Conservation (phyloP, 768 basidiomycete genomes). For the Auricularia heimuer region DNA sequence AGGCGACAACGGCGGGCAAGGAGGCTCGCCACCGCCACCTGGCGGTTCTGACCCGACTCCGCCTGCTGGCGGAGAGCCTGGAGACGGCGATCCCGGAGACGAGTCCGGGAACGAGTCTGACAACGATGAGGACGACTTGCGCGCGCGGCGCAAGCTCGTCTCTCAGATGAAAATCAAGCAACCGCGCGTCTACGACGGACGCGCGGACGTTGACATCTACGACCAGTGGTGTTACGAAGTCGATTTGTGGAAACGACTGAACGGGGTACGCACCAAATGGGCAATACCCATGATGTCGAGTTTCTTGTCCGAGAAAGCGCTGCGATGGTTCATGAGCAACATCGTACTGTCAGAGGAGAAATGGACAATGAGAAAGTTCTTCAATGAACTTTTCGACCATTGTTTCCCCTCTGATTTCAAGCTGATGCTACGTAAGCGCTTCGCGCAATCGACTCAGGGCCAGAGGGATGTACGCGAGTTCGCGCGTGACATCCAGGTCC, state of each 20-base stretch:
- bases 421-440: slow-evolving; percentile 17
- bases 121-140: not conserved
- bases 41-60: too few relatives aligned
- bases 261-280: not conserved
- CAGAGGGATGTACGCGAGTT: slow-evolving; percentile 22
- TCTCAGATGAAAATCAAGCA: slow-evolving; percentile 3
- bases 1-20: too few relatives aligned
- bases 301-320: slow-evolving; percentile 23
- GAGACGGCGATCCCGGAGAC: too few relatives aligned
- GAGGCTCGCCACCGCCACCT: too few relatives aligned
- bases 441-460: slow-evolving; percentile 17
- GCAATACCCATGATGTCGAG: not conserved
- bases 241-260: not conserved
- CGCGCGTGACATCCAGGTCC: slow-evolving; percentile 24
- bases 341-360: slow-evolving; percentile 17
- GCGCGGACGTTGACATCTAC: not conserved
- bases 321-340: slow-evolving; percentile 24
- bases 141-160: not conserved
- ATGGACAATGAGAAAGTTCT: slow-evolving; percentile 24
- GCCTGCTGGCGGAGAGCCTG: too few relatives aligned
- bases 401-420: slow-evolving; percentile 27
- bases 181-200: slow-evolving; percentile 1
- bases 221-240: slow-evolving; percentile 3
- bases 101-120: not conserved
- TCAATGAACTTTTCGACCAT: slow-evolving; percentile 25